These are phyloP conservation scores for Malus sieversii DNA, from an alignment of 306 rosid species.

Conservation along the genomic window DNA sequence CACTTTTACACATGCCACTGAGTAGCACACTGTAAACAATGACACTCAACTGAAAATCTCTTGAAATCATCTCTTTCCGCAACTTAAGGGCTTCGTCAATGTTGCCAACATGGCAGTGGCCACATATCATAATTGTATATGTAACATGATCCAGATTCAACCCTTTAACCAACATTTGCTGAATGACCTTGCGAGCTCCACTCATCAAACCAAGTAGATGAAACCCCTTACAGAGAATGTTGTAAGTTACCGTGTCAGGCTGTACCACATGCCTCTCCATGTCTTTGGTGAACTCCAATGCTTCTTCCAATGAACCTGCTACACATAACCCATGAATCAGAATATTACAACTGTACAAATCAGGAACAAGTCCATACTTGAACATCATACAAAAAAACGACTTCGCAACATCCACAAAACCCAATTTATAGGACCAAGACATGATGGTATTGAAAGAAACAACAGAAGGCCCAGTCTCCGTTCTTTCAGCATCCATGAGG, in stretches of 20 bases:
- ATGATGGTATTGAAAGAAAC: conserved; percentile 44
- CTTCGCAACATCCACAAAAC: conserved; percentile 35
- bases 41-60: conserved; percentile 30
- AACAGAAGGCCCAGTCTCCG: conserved; percentile 25
- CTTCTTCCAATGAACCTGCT: conserved; percentile 55
- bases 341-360: conserved; percentile 52
- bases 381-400: conserved; percentile 40
- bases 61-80: conserved; percentile 34
- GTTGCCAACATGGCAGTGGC: conserved; percentile 37
- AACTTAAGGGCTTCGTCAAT: conserved; percentile 40
- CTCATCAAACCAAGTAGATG: conserved; percentile 39
- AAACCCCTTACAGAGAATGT: conserved; percentile 47
- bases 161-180: conserved; percentile 37
- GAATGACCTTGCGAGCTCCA: conserved; percentile 34
- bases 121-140: conserved; percentile 40
- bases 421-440: conserved; percentile 39
- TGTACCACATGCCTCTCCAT: conserved; percentile 45
- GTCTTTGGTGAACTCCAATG: conserved; percentile 33
- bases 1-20: conserved; percentile 42
- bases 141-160: conserved; percentile 36
- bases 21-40: conserved; percentile 35
- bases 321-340: conserved; percentile 50
- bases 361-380: conserved; percentile 43
- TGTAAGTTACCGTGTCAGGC: conserved; percentile 37
- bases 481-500: conserved; percentile 10